These are phyloP conservation scores for Stachybotrys echinatus DNA, from an alignment of 2,329 filamentous ascomycete genomes.

Conservation along the genomic window DNA sequence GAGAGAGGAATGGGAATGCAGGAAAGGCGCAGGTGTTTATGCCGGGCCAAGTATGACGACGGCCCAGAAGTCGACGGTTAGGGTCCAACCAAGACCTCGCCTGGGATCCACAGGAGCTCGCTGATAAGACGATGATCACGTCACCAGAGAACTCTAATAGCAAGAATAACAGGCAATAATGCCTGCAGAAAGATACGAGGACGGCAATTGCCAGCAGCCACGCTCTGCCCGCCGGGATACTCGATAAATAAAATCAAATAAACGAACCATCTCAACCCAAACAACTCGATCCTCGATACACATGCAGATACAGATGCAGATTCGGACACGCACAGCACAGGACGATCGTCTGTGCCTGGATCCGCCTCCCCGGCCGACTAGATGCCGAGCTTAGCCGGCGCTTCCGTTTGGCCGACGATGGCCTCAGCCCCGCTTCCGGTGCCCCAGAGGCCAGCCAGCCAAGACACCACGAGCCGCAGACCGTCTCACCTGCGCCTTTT, in stretches of 20 bases:
- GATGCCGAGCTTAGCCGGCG: not conserved
- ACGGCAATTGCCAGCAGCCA: too few relatives aligned
- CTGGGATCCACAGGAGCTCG: not conserved
- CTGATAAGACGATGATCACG: not conserved
- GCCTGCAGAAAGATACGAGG: too few relatives aligned
- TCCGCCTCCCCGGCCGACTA: not conserved
- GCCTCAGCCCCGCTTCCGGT: not conserved
- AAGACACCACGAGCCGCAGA: not conserved
- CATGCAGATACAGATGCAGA: too few relatives aligned
- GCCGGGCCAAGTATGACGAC: not conserved
- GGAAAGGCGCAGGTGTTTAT: not conserved
- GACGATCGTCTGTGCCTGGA: too few relatives aligned
- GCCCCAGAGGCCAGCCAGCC: not conserved
- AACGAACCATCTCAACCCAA: too few relatives aligned
- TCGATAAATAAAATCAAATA: too few relatives aligned
- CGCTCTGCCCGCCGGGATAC: too few relatives aligned
- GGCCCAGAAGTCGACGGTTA: not conserved
- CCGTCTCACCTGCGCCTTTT: not conserved
- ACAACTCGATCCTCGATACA: not conserved
- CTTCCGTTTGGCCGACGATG: not conserved
- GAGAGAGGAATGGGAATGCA: not conserved
- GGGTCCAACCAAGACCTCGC: too few relatives aligned
- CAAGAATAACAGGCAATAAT: too few relatives aligned
- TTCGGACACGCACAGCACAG: too few relatives aligned
- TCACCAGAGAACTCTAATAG: not conserved